Evolutionary conservation across 805 yeast species (phyloP).

Genomic region (Yarrowia alimentaria): DNA sequence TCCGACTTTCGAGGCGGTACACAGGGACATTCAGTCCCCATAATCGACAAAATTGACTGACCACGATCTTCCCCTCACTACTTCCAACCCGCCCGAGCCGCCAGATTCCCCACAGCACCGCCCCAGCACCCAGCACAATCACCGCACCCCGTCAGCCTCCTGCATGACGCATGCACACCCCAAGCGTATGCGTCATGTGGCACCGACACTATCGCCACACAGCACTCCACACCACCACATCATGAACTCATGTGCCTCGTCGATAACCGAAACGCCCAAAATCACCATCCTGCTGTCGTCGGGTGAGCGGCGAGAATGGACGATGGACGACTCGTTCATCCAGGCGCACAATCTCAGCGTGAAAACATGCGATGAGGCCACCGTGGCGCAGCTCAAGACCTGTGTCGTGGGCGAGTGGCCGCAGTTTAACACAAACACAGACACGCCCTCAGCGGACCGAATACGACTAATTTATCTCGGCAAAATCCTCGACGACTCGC

Average conservation of each 20-base stretch:
- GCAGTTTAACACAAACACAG: conserved; percentile 33
- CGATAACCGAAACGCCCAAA: conserved; percentile 16
- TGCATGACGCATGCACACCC: no score
- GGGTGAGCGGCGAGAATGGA: conserved; percentile 32
- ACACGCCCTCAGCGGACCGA: conserved; percentile 28
- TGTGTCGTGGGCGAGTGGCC: conserved; percentile 34
- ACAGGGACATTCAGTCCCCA: no score
- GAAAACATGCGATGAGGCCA: conserved; percentile 30
- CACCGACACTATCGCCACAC: no score
- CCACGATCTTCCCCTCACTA: no score
- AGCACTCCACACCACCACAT: background rate
- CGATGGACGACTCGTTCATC: conserved; percentile 31
- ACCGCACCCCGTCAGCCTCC: no score
- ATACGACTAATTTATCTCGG: conserved; percentile 41
- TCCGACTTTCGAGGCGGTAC: no score
- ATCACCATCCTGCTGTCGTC: conserved; percentile 34
- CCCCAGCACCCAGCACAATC: no score
- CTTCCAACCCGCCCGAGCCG: no score
- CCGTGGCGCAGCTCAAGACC: conserved; percentile 32
- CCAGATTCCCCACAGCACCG: no score
- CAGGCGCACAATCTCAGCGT: conserved; percentile 30
- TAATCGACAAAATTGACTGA: no score
- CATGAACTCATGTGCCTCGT: conserved; percentile 20
- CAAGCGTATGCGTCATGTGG: no score
- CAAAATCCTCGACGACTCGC: conserved; percentile 35